Conservation (phyloP, 768 basidiomycete genomes). For the Chalciporus pseudorubinellus region DNA sequence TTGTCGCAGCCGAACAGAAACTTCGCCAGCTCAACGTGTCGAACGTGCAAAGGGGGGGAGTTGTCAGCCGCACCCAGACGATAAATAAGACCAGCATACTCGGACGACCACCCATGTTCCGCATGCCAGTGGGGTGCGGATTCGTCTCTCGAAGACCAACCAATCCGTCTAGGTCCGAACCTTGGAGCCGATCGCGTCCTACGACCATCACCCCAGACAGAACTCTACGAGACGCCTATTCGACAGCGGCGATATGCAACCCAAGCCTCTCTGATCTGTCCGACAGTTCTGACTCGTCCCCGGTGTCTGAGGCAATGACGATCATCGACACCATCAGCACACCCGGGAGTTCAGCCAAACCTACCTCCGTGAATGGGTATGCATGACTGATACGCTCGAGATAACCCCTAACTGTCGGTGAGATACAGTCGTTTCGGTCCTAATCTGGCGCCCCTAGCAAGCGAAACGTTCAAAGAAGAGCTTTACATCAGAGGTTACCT, state of each 20-base stretch:
- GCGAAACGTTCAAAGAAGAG: slow-evolving; percentile 28
- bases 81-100: background rate
- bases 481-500: slow-evolving; percentile 28
- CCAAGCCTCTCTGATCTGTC: background rate
- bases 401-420: background rate
- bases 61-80: background rate
- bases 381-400: background rate
- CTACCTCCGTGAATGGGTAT: slow-evolving; percentile 13
- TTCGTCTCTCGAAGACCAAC: background rate
- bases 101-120: background rate
- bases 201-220: background rate
- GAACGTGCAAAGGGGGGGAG: background rate
- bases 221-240: background rate
- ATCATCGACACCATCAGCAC: background rate
- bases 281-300: slow-evolving; percentile 8
- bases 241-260: background rate
- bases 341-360: background rate
- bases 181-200: background rate
- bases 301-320: background rate
- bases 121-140: background rate
- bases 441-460: slow-evolving; percentile 26
- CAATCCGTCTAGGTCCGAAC: background rate
- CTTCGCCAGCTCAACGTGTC: slow-evolving; percentile 4
- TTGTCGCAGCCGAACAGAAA: slow-evolving; percentile 17
- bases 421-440: slow-evolving; percentile 4